Base-by-base conservation (phyloP, 2,329 filamentous ascomycete genomes). In the Orbilia brochopaga region DNA sequence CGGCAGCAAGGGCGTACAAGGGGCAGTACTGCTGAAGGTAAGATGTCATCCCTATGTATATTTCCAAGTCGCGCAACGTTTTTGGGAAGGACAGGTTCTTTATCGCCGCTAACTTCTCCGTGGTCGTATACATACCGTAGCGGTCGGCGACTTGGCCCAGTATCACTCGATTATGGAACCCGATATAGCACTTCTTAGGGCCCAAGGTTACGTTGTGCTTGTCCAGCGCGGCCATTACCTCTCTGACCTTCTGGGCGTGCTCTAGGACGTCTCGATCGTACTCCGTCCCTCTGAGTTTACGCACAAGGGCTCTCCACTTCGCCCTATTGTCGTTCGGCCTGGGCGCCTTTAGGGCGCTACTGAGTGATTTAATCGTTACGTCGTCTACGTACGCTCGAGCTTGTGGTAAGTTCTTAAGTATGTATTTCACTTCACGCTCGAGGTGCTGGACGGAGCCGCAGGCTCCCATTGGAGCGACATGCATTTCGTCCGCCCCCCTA, bases 11-110 rank as follows among this genome's bases (percentile, higher is more conserved):
- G 7, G 44, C 44, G 44, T 8, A 48, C 6, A 48, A n/a, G 7
- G 44, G 44, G 44, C 44, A 48, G 44, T 48, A 48, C 7, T 7
- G n/a, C 19, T 48, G 44, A 6, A 48, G n/a, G 17, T 48, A 48
- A 48, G 7, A 8, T 7, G 44, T 48, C n/a, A 48, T 7, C 17
- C 44, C 44, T 7, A 48, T 17, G 44, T 48, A 48, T 48, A 48
- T 48, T 17, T 48, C 44, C 44, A 48, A 48, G 15, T 48, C 44
- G 6, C 44, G 7, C 44, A 48, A 48, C 6, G 44, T 48, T 7
- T 48, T 17, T 21, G 44, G 44, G n/a, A 48, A 48, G 44, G 15
- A n/a, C 15, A 48, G 44, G 7, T 48, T 48, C 44, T 7, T 6
- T 7, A 48, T 48, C 6, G 44, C 44, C 7, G 44, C 44, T 48